Evolutionary conservation across 805 yeast genomes (phyloP), one percentile per base, ranked within the genome.

Genomic region (Candida xiaguanensis): DNA sequence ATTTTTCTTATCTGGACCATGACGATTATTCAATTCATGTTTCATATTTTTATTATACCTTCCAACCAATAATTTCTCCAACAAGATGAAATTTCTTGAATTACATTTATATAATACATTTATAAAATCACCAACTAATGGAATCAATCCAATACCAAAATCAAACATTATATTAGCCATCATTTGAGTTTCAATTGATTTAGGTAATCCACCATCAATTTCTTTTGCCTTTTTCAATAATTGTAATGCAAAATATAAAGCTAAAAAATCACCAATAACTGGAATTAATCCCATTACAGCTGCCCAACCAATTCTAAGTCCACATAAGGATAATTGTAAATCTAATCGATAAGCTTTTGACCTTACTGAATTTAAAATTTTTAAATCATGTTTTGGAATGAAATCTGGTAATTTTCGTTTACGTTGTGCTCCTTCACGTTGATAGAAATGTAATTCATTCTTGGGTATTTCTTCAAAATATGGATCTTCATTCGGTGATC

Each of bases 91-190:
- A 56, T 87, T 87, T 41, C 96, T 67, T 17, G 87, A 80, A 52
- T 84, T 85, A 31, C 89, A 77, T 60, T 85, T 84, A 64, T 83
- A 87, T 3, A 84, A 78, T 14, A 86, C 78, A 46, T 77, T 78
- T 15, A 82, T 66, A 23, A 85, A 55, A 49, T 82, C 88, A 18
- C 96, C 95, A 20, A 85, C 78, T 23, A 87, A 49, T 1, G 96
- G 96, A 30, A 85, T 78, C 46, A 67, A 53, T 4, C 72, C 72
- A 27, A 67, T 58, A 1, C 55, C 60, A 46, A 67, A 67, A 44
- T 67, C 73, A 44, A 66, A 51, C n/a, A 50, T 47, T 8, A 66
- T 56, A 44, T 67, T 67, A n/a, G 59, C 54, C 54, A 59, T 54
- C 72, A 67, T 66, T 36, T 48, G 47, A 55, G 51, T 59, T 26